phyloP scores from a whole-genome alignment of 1,139 yeast species.

The Entelexis sorbosivorans region DNA sequence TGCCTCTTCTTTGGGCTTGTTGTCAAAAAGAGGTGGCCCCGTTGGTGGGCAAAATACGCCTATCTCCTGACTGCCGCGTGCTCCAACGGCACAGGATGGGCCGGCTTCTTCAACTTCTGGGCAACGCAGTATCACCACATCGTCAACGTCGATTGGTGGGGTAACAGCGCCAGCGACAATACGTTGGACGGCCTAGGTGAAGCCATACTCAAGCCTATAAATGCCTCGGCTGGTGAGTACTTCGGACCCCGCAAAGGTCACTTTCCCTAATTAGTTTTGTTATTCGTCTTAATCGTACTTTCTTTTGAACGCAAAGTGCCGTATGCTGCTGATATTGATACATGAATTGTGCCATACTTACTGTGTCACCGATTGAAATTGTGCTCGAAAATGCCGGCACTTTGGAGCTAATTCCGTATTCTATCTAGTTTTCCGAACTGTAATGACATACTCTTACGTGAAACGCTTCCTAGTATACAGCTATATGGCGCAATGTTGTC shows the following conservation, averaged over 20 bases:
- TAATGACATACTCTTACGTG: too few species aligned
- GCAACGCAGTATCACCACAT: slow-evolving; percentile 28
- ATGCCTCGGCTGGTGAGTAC: slow-evolving; percentile 40
- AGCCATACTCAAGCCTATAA: slow-evolving; percentile 17
- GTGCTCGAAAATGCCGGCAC: too few species aligned
- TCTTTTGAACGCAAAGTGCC: too few species aligned
- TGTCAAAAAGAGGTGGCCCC: slow-evolving; percentile 37
- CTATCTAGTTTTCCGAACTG: too few species aligned
- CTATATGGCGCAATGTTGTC: too few species aligned
- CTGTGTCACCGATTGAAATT: too few species aligned
- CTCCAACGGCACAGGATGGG: slow-evolving; percentile 47
- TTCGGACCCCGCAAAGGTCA: slow-evolving; percentile 33
- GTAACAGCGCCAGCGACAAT: slow-evolving; percentile 29
- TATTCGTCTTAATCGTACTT: too few species aligned
- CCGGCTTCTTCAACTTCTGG: slow-evolving; percentile 27
- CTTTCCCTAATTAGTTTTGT: slow-evolving; percentile 6
- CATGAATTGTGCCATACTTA: too few species aligned
- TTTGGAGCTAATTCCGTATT: too few species aligned
- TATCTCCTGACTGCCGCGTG: slow-evolving; percentile 51
- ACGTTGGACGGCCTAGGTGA: slow-evolving; percentile 33
- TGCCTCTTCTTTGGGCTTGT: slow-evolving; percentile 32
- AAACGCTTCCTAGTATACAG: too few species aligned
- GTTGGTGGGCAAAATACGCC: slow-evolving; percentile 47
- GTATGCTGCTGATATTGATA: too few species aligned
- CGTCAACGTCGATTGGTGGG: slow-evolving; percentile 40